Evolutionary conservation across 2,329 filamentous ascomycete genomes (phyloP).

Genomic region (Fusarium nodosum): DNA sequence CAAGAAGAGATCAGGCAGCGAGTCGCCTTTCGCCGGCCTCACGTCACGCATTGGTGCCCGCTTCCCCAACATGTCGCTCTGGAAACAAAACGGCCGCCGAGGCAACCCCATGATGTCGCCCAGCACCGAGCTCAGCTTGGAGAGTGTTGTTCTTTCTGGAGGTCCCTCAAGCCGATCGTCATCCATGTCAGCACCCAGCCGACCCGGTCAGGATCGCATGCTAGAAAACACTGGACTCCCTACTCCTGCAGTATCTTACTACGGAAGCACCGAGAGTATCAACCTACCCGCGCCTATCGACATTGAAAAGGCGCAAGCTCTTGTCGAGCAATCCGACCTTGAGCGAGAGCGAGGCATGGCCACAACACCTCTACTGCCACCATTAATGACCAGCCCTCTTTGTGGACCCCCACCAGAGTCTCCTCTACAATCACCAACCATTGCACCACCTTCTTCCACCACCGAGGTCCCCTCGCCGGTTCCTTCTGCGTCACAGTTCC

Average conservation of each 20-base stretch:
- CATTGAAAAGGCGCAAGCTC: conserved; percentile 44
- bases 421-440: conserved; percentile 86
- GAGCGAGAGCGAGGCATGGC: conserved; percentile 73
- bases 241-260: conserved; percentile 74
- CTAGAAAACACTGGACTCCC: conserved; percentile 69
- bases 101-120: conserved; percentile 67
- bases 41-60: conserved; percentile 75
- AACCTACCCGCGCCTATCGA: conserved; percentile 62
- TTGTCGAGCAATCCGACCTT: conserved; percentile 62
- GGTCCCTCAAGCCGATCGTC: conserved; percentile 82
- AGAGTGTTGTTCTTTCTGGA: conserved; percentile 76
- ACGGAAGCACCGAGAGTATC: conserved; percentile 70
- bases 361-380: conserved; percentile 87
- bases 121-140: conserved; percentile 85
- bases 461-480: conserved; percentile 57
- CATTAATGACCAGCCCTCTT: conserved; percentile 75
- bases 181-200: conserved; percentile 75
- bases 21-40: conserved; percentile 72
- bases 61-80: conserved; percentile 66
- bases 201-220: conserved; percentile 59
- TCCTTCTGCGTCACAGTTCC: conserved; percentile 63
- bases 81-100: conserved; percentile 62
- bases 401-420: conserved; percentile 74
- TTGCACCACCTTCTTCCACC: conserved; percentile 67
- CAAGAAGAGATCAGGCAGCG: conserved; percentile 70